Evolutionary conservation across 179 eudicot species (phyloP), one percentile per base, ranked within the genome.

Genomic region (Vitellaria paradoxa): DNA sequence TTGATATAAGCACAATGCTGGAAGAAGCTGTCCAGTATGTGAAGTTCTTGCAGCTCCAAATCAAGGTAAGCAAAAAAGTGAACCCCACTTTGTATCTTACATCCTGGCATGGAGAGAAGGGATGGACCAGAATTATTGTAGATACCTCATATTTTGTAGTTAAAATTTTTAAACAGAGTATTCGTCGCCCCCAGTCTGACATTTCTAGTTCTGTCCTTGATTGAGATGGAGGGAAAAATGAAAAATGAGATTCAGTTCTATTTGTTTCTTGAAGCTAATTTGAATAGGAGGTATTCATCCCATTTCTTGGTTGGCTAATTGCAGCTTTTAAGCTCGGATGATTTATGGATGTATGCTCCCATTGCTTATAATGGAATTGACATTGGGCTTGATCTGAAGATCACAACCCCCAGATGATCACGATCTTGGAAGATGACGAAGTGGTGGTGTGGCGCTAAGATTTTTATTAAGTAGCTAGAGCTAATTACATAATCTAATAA

Each of bases 311-410:
- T 11, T 40, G 6, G 71, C 26, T 61, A 17, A 12, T 64, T 82
- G 85, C 90, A 93, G 97, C 81, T 92, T 52, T 81, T 93, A 71
- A 93, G 98, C 86, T 93, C 97, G 7, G 95, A 93, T 78, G 97
- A 93, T 55, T 46, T 86, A 42, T 93, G 98, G 98, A 93, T 93
- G 97, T 93, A 93, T 85, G 91, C 98, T 14, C 98, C 98, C 11
- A 79, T 93, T 71, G 98, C 98, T 3, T 92, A 89, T 89, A 92
- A 92, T 71, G 97, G 97, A 65, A 84, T 93, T 89, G 90, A 92
- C 85, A 80, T 91, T 52, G 92, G 90, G 18, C 88, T 92, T 64
- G 90, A 86, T 68, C 65, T 85, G 64, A 88, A 77, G 80, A 82
- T 85, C 56, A 70, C 78, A 15, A 65, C 80, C 60, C 90, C 84